phyloP scores from a whole-genome alignment of 805 yeast genomes.

The Kuraishia ogatae region DNA sequence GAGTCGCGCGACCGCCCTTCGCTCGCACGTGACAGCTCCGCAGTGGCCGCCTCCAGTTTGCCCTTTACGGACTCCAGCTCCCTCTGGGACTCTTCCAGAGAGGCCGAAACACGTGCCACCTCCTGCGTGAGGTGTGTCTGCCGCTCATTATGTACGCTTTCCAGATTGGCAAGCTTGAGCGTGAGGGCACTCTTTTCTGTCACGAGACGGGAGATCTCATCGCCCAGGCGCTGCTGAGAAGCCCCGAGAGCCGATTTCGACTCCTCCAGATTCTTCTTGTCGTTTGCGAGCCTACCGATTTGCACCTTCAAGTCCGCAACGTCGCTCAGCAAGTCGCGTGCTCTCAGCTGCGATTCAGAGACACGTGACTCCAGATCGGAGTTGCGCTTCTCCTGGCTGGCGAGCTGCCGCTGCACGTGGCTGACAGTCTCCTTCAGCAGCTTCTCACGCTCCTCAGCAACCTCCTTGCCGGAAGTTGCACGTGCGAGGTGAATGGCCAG shows the following conservation, averaged over 20 bases:
- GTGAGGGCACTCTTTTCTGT: slow-evolving; percentile 54
- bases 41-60: slow-evolving; percentile 34
- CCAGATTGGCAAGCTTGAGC: slow-evolving; percentile 50
- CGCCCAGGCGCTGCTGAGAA: slow-evolving; percentile 28
- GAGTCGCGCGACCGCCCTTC: background rate
- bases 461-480: slow-evolving; percentile 42
- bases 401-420: slow-evolving; percentile 33
- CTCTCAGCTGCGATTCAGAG: slow-evolving; percentile 37
- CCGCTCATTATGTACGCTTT: slow-evolving; percentile 53
- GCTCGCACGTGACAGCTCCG: slow-evolving; percentile 41
- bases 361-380: slow-evolving; percentile 31
- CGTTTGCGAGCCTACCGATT: slow-evolving; percentile 41
- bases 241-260: background rate
- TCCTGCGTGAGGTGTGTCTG: slow-evolving; percentile 42
- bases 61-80: slow-evolving; percentile 36
- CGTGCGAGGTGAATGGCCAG: slow-evolving; percentile 41
- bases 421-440: slow-evolving; percentile 30
- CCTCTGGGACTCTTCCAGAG: slow-evolving; percentile 38
- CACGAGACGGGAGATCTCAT: slow-evolving; percentile 42
- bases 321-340: slow-evolving; percentile 43
- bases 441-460: slow-evolving; percentile 44
- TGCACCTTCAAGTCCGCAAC: slow-evolving; percentile 41
- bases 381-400: slow-evolving; percentile 34
- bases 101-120: slow-evolving; percentile 37
- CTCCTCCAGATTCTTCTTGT: slow-evolving; percentile 38